Evolutionary conservation across 2,329 filamentous ascomycete genomes (phyloP).

Genomic region (Didymella lethalis): DNA sequence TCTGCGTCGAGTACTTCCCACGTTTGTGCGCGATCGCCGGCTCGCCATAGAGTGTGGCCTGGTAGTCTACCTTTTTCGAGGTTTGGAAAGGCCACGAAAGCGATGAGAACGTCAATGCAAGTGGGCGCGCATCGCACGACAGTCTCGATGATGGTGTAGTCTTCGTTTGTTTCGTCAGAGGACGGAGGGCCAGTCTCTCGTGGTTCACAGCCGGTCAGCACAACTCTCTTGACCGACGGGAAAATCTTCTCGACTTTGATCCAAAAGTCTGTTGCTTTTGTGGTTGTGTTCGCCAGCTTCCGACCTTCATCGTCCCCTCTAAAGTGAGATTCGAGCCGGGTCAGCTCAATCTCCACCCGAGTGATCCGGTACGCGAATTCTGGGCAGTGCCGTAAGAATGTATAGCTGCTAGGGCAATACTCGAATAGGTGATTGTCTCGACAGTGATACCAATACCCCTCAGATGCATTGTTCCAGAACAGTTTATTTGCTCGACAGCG

Average conservation of each 20-base stretch:
- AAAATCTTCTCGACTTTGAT: neutral
- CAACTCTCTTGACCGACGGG: neutral
- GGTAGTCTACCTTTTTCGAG: neutral
- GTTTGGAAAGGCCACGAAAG: neutral
- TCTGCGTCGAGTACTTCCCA: slow-evolving; percentile 7
- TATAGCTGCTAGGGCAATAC: neutral
- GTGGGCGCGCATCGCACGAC: slow-evolving; percentile 1
- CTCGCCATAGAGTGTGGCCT: neutral
- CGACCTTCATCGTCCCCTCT: neutral
- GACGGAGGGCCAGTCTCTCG: neutral
- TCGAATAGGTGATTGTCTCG: neutral
- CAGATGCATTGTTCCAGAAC: slow-evolving; percentile 9
- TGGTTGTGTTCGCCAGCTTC: neutral
- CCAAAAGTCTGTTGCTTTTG: slow-evolving; percentile 5
- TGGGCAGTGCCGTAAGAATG: neutral
- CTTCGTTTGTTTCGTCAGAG: neutral
- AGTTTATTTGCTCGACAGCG: slow-evolving; percentile 11
- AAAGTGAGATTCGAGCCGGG: neutral
- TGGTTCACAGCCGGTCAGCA: neutral
- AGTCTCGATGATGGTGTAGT: neutral
- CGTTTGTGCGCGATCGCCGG: neutral
- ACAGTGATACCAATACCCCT: slow-evolving; percentile 7
- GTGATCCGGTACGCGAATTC: neutral
- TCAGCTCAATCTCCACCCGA: neutral
- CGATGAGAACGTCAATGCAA: neutral